A percentile compares a stretch with the other conserved stretches of the same genome.
Evolutionary conservation across 1,139 yeast genomes (phyloP).

Genomic region (Chernovozyma aurita): DNA sequence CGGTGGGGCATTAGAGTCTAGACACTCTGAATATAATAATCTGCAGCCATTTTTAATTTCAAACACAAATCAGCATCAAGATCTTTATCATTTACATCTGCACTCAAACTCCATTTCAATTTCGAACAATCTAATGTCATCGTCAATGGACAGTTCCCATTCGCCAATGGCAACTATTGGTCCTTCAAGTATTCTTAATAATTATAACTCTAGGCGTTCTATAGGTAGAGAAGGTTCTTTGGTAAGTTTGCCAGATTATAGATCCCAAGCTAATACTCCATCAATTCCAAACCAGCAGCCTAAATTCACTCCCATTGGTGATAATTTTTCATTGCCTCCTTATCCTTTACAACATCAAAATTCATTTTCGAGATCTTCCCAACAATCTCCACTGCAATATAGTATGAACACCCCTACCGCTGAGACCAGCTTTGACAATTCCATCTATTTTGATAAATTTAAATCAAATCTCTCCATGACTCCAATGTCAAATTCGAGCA

Average conservation of each 20-base stretch:
- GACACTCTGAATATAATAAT: background rate
- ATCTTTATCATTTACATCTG: background rate
- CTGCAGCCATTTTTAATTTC: background rate
- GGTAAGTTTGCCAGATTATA: conserved; percentile 6
- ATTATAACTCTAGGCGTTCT: background rate
- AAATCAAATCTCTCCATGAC: conserved; percentile 1
- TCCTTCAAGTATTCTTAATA: conserved; percentile 11
- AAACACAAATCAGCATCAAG: background rate
- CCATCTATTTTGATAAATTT: conserved; percentile 2
- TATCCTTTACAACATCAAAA: conserved; percentile 3
- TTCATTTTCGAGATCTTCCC: conserved; percentile 2
- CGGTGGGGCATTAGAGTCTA: background rate
- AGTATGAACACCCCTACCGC: conserved; percentile 1
- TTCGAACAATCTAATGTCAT: background rate
- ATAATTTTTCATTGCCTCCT: conserved; percentile 3
- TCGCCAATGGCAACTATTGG: conserved; percentile 9
- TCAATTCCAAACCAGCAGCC: background rate
- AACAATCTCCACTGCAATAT: conserved; percentile 3
- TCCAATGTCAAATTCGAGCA: background rate
- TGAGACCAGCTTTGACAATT: background rate
- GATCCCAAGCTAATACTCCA: conserved; percentile 5
- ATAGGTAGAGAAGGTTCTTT: conserved; percentile 5
- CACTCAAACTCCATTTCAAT: background rate
- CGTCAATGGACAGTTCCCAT: background rate
- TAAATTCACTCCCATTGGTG: conserved; percentile 2